These are phyloP conservation scores for Cicer pinnatifidum DNA, from an alignment of 306 rosid genomes.

Conservation along the genomic window DNA sequence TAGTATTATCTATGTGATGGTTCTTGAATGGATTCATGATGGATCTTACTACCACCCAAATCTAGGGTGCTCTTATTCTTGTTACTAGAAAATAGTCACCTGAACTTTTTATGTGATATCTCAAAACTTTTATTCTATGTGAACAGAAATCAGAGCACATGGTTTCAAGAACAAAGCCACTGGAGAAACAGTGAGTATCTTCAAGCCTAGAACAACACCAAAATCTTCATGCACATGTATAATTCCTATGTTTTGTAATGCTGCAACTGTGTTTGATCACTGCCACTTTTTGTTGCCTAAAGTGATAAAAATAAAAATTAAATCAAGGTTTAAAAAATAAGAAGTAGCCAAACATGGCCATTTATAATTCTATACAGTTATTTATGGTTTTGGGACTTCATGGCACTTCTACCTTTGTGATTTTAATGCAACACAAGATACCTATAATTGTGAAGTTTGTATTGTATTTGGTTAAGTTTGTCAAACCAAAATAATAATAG, in stretches of 20 bases:
- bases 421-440: neutral
- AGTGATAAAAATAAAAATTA: neutral
- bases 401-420: conserved; percentile 16
- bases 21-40: neutral
- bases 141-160: conserved; percentile 77
- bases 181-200: conserved; percentile 44
- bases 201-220: conserved; percentile 1
- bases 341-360: neutral
- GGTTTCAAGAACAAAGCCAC: conserved; percentile 63
- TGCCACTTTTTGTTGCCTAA: conserved; percentile 15
- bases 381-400: conserved; percentile 37
- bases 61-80: neutral
- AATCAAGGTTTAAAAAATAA: neutral
- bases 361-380: neutral
- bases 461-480: conserved; percentile 22
- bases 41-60: conserved; percentile 8
- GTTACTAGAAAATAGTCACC: neutral
- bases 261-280: conserved; percentile 20
- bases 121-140: conserved; percentile 23
- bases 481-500: conserved; percentile 21
- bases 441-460: conserved; percentile 12
- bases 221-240: conserved; percentile 31
- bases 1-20: too few species aligned
- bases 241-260: conserved; percentile 2
- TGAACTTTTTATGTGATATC: neutral